These are phyloP conservation scores for Solanum chmielewskii DNA, from an alignment of 257 asterid species.

Conservation along the genomic window DNA sequence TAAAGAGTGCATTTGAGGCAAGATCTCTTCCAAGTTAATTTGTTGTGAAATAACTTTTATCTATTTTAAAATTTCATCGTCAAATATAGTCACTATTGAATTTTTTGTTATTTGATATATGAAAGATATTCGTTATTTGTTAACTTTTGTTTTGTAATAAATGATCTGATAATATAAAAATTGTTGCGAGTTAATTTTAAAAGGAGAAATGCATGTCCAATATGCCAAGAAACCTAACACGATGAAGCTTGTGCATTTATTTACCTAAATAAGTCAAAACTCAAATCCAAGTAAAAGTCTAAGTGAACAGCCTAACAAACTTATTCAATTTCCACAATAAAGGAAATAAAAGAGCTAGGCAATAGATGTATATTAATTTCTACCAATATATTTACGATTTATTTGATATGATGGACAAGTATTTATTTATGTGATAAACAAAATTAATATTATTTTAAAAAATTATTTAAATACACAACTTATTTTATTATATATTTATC, in stretches of 20 bases:
- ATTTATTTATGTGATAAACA: neutral
- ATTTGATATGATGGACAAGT: neutral
- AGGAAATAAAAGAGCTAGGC: neutral
- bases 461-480: too few species aligned
- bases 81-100: neutral
- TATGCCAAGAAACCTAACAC: neutral
- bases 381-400: neutral
- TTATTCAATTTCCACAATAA: neutral
- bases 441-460: neutral
- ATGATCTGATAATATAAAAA: neutral
- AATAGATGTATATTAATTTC: neutral
- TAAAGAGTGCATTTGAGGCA: neutral
- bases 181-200: neutral
- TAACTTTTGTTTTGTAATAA: neutral
- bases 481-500: too few species aligned
- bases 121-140: neutral
- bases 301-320: neutral
- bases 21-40: neutral
- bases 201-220: neutral
- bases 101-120: neutral
- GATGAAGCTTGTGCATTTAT: neutral
- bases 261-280: neutral
- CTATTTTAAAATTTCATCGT: neutral
- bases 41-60: too few species aligned
- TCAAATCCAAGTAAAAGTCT: neutral